Percentiles rank a stretch among this genome's conserved stretches.
phyloP scores from a whole-genome alignment of 495 filamentous ascomycete genomes.

The Aspergillus indologenus region DNA sequence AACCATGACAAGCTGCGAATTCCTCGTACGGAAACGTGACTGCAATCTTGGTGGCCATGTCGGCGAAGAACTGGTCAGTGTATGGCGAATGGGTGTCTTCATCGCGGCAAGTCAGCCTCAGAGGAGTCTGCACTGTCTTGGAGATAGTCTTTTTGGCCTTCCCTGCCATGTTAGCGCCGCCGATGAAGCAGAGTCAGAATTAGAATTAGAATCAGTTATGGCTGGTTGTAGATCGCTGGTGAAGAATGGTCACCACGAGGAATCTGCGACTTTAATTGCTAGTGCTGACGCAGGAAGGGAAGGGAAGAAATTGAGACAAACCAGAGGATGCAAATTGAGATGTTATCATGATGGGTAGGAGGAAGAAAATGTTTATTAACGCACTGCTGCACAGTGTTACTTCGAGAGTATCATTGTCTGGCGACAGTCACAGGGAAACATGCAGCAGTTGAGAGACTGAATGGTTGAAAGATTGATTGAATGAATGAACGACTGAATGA shows the following conservation, averaged over 20 bases:
- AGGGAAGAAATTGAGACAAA: not conserved
- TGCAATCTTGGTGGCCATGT: slow-evolving; percentile 17
- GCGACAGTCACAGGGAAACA: too few species aligned
- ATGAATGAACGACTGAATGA: too few species aligned
- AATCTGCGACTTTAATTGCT: too few species aligned
- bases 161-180: not conserved
- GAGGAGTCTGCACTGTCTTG: not conserved
- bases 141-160: not conserved
- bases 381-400: too few species aligned
- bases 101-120: not conserved
- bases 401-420: too few species aligned
- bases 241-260: too few species aligned
- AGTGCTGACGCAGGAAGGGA: not conserved
- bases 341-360: too few species aligned
- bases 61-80: slow-evolving; percentile 21
- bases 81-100: not conserved
- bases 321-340: not conserved
- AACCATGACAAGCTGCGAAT: slow-evolving; percentile 21
- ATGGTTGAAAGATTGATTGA: too few species aligned
- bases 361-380: too few species aligned
- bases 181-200: not conserved
- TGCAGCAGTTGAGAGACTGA: too few species aligned
- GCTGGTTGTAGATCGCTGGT: not conserved
- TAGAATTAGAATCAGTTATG: not conserved
- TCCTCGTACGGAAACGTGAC: slow-evolving; percentile 18